These are phyloP conservation scores for Chalciporus piperatus DNA, from an alignment of 768 basidiomycete genomes.

Conservation along the genomic window DNA sequence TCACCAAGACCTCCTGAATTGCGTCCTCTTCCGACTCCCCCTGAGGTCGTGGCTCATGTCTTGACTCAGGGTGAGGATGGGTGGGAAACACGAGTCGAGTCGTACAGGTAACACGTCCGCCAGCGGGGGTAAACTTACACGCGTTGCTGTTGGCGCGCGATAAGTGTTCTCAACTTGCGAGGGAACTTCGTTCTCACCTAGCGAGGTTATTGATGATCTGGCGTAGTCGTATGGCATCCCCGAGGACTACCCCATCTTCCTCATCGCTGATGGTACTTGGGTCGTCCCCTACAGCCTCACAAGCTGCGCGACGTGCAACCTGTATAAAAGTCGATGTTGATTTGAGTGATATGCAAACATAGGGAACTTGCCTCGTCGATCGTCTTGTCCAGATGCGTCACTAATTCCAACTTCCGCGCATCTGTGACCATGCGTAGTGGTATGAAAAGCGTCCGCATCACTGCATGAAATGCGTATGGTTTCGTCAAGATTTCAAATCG, in stretches of 20 bases:
- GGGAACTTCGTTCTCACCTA: slow-evolving; percentile 39
- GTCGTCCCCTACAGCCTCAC: slow-evolving; percentile 55
- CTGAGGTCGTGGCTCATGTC: background rate
- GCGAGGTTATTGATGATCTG: slow-evolving; percentile 85
- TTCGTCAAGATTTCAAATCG: slow-evolving; percentile 67
- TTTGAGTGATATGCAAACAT: background rate
- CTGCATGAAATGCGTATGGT: slow-evolving; percentile 77
- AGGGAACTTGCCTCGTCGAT: slow-evolving; percentile 52
- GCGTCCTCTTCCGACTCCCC: slow-evolving; percentile 10
- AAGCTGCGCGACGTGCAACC: slow-evolving; percentile 59
- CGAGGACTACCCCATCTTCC: slow-evolving; percentile 69
- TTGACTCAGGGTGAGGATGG: slow-evolving; percentile 15
- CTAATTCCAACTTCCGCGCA: slow-evolving; percentile 63
- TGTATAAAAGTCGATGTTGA: slow-evolving; percentile 22
- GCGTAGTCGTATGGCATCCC: slow-evolving; percentile 78
- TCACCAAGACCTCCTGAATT: slow-evolving; percentile 24
- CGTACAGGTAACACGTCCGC: slow-evolving; percentile 63
- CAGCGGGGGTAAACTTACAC: slow-evolving; percentile 74
- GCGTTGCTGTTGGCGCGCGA: slow-evolving; percentile 52
- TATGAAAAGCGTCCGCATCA: slow-evolving; percentile 70
- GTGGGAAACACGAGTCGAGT: slow-evolving; percentile 54
- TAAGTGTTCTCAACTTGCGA: background rate
- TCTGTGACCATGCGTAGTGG: slow-evolving; percentile 67
- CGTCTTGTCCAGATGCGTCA: slow-evolving; percentile 62
- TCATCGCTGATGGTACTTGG: slow-evolving; percentile 20